Evolutionary conservation across 352 stramenopile genomes (phyloP).

Genomic region (Globisporangium abappressorium): DNA sequence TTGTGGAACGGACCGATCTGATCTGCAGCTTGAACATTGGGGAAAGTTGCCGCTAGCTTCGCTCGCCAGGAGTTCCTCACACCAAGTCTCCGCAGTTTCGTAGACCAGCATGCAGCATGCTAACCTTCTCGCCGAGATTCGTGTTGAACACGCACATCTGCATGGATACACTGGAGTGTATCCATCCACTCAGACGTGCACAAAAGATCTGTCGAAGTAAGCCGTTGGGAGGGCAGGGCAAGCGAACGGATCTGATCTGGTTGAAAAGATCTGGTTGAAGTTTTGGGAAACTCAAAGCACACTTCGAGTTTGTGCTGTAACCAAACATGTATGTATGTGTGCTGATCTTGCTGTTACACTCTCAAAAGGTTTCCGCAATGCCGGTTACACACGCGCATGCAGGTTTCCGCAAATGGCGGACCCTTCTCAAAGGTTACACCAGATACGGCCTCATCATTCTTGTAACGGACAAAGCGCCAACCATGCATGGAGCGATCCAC

Average conservation of each 20-base stretch:
- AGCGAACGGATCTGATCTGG: background rate
- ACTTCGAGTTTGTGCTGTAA: too few relatives aligned
- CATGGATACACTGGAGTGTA: background rate
- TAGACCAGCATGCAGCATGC: background rate
- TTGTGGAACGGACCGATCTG: background rate
- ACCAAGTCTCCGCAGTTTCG: too few relatives aligned
- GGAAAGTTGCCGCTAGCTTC: background rate
- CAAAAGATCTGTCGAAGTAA: background rate
- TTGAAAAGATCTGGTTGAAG: background rate
- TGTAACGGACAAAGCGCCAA: too few relatives aligned
- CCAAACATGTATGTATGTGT: too few relatives aligned
- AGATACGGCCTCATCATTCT: too few relatives aligned
- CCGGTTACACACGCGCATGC: too few relatives aligned
- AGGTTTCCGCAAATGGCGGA: too few relatives aligned
- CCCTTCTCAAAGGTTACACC: too few relatives aligned
- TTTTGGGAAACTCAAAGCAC: background rate
- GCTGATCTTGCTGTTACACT: too few relatives aligned
- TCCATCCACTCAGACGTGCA: background rate
- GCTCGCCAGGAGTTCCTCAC: background rate
- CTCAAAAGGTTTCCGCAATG: too few relatives aligned
- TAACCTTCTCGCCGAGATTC: background rate
- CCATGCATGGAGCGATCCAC: too few relatives aligned
- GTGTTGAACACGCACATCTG: background rate
- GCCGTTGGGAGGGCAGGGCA: too few relatives aligned
- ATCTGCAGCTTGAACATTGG: background rate